Base-by-base conservation (phyloP, 2,329 filamentous ascomycete genomes). In the Pseudogymnoascus sp. region DNA sequence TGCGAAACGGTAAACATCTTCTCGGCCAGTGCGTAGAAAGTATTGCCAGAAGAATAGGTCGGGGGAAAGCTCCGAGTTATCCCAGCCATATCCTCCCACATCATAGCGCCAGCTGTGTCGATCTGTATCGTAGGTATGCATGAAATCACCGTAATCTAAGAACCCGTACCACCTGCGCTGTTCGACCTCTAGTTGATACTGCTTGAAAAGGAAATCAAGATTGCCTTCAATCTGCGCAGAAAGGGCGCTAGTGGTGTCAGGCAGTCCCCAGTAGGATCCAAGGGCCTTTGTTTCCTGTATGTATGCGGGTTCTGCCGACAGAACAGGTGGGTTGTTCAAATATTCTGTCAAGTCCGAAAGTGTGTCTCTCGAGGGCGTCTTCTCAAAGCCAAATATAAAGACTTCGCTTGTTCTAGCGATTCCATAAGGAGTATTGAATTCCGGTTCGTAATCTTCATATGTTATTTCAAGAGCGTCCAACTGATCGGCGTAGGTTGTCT, bases 1-100 rank as follows among this genome's bases (percentile, higher is more conserved):
- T 0, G 84, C 83, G 55, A 86, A 79, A 0, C 81, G 77, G 67
- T 81, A 87, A 0, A 84, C 79, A 60, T 84, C 82, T 2, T 78
- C 77, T 2, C 80, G 75, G 0, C 83, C 83, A 0, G 83, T 86
- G 8, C 81, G 80, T 1, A 87, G 76, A 72, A 86, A 87, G 63
- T 84, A 82, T 3, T 78, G 79, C 84, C 84, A 87, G 67, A 87
- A 80, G 73, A 82, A 87, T 2, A 86, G 71, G 66, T 87, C 84
- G 0, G 84, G 82, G 0, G 84, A 86, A 0, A 87, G 75, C 69
- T 87, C 84, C 0, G 81, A 84, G 68, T 87, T 87, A 58, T 86
- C 84, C 84, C 84, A 87, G 0, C 83, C 84, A 63, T 83, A 87
- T 0, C 84, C 84, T 3, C 84, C 84, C 16, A 87, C 71, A 52